A percentile compares a stretch with the other conserved stretches of the same genome.
phyloP scores from a whole-genome alignment of 2,329 filamentous ascomycete genomes.

The Exophiala mesophila region DNA sequence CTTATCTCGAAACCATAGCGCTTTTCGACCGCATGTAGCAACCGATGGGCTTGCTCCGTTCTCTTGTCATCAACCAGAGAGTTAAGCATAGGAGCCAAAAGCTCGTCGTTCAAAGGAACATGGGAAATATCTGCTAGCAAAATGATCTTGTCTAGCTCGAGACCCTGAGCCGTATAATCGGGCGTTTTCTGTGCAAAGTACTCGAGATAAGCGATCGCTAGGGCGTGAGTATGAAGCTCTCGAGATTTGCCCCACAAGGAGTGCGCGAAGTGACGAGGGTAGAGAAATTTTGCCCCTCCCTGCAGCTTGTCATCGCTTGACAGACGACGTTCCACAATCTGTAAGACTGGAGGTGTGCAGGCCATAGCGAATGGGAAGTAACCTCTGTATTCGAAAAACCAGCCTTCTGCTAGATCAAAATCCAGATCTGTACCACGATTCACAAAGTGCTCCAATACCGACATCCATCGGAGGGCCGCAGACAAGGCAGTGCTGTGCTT shows the following conservation, averaged over 20 bases:
- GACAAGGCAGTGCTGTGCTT: background rate
- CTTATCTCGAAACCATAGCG: conserved; percentile 30
- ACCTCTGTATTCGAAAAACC: background rate
- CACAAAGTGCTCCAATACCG: background rate
- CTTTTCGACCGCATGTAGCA: conserved; percentile 34
- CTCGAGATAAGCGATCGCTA: conserved; percentile 25
- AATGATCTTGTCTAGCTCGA: conserved; percentile 28
- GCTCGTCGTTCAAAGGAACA: conserved; percentile 31
- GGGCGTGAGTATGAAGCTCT: background rate
- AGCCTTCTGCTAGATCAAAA: conserved; percentile 1
- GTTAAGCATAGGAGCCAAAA: conserved; percentile 39
- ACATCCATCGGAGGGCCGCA: background rate
- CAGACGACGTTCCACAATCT: conserved; percentile 15
- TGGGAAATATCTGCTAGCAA: conserved; percentile 5
- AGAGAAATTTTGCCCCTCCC: conserved; percentile 13
- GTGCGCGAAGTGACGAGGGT: conserved; percentile 1
- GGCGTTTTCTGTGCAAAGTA: conserved; percentile 33
- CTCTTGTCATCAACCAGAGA: conserved; percentile 36
- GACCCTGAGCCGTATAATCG: conserved; percentile 30
- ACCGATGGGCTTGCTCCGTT: conserved; percentile 31
- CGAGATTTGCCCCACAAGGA: background rate
- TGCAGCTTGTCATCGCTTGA: conserved; percentile 5
- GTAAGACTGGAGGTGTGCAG: conserved; percentile 10
- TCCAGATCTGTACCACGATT: background rate
- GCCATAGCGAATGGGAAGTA: background rate